These are phyloP conservation scores for Pseudozyma sp. DNA, from an alignment of 1,284 basidiomycete species.

Conservation along the genomic window DNA sequence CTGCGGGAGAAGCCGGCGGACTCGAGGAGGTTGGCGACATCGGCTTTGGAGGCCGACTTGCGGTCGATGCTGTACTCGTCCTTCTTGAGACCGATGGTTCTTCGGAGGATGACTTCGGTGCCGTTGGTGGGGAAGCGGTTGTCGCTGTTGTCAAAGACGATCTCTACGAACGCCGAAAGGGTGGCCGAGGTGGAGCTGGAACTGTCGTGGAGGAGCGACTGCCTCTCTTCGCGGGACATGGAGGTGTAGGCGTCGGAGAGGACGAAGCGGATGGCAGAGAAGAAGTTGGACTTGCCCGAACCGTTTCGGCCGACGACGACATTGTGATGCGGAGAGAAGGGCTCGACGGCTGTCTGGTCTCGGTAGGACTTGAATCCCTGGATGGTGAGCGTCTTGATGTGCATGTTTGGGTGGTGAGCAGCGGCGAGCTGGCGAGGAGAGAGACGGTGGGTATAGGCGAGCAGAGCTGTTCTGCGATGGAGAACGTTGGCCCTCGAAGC, in stretches of 20 bases:
- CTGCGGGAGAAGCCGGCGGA: constrained; percentile 92
- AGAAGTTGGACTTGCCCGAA: constrained; percentile 69
- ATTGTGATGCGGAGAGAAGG: constrained; percentile 70
- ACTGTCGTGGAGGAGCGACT: constrained; percentile 91
- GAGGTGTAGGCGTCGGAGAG: constrained; percentile 97
- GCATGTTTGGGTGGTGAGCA: constrained; percentile 23
- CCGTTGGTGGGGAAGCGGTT: constrained; percentile 77
- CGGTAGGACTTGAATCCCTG: constrained; percentile 93
- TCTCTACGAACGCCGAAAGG: constrained; percentile 87
- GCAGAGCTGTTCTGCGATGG: not conserved
- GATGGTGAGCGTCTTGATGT: constrained; percentile 64
- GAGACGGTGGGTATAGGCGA: not conserved
- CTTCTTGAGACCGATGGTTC: constrained; percentile 95
- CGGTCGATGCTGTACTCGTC: constrained; percentile 98
- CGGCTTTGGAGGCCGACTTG: constrained; percentile 93
- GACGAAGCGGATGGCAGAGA: constrained; percentile 87
- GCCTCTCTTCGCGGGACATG: constrained; percentile 91
- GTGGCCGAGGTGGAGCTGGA: constrained; percentile 84
- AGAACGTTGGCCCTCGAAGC: not conserved
- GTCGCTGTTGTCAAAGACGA: constrained; percentile 72
- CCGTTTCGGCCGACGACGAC: constrained; percentile 69
- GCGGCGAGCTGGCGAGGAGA: not conserved
- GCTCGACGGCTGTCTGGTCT: constrained; percentile 74
- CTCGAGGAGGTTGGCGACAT: constrained; percentile 78
- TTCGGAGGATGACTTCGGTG: constrained; percentile 61